A percentile compares a stretch with the other conserved stretches of the same genome.
Evolutionary conservation across 2,329 filamentous ascomycete genomes (phyloP).

Genomic region (Neocatenulostroma microsporum): DNA sequence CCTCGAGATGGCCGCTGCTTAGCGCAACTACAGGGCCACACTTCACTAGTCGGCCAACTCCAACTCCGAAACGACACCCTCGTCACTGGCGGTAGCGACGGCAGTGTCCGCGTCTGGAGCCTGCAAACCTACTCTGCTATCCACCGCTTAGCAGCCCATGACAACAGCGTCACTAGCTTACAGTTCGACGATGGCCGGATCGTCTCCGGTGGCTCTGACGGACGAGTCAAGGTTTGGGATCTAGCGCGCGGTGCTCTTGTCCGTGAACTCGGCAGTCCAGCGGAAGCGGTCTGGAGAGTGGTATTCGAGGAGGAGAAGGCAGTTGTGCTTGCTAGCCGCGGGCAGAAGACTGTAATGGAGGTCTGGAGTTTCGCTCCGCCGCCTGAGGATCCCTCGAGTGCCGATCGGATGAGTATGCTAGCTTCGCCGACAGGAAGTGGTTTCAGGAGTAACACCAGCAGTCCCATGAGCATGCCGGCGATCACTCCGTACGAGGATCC

Average conservation of each 20-base stretch:
- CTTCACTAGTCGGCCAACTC: constrained; percentile 88
- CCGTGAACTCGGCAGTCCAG: constrained; percentile 80
- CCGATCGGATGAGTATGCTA: too few species aligned
- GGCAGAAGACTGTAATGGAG: constrained; percentile 92
- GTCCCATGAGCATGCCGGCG: constrained; percentile 3
- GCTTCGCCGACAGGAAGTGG: too few species aligned
- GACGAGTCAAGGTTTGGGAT: constrained; percentile 98
- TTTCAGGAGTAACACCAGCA: constrained; percentile 4
- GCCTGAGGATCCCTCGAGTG: constrained; percentile 44
- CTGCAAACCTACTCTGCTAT: constrained; percentile 84
- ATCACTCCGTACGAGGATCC: constrained; percentile 24
- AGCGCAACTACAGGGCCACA: constrained; percentile 91
- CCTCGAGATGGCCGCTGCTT: constrained; percentile 55
- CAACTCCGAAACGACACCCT: constrained; percentile 93
- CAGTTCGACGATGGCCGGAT: constrained; percentile 96
- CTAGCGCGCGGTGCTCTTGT: constrained; percentile 84
- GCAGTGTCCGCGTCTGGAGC: constrained; percentile 94
- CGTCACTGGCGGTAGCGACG: constrained; percentile 92
- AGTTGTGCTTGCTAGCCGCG: constrained; percentile 83
- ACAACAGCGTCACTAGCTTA: constrained; percentile 95
- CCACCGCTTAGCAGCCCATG: constrained; percentile 88
- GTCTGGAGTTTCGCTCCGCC: constrained; percentile 94
- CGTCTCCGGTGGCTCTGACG: constrained; percentile 91
- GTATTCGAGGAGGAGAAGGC: constrained; percentile 96
- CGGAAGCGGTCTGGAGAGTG: constrained; percentile 94